Evolutionary conservation across 768 basidiomycete species (phyloP), one percentile per base, ranked within the genome.

Genomic region (Hysterangium stoloniferum): DNA sequence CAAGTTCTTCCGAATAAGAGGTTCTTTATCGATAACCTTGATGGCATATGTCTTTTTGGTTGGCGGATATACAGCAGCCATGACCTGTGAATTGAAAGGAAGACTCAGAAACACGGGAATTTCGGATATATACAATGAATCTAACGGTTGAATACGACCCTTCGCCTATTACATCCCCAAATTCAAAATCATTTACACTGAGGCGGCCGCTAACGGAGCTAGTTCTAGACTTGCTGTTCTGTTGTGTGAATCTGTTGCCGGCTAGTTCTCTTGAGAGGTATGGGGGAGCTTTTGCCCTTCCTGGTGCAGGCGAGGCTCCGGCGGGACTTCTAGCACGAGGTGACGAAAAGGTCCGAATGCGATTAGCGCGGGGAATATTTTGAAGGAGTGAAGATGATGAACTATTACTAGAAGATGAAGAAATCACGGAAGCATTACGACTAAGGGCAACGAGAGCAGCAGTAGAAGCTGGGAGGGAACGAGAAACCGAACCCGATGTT

Each of bases 1-100:
- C 64, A 88, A 88, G 61, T 86, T 80, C 60, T 87, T 83, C 62
- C 82, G 77, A 50, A 80, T 76, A 44, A 94, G 73, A 61, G 91
- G 86, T 33, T 74, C 78, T 71, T 94, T 94, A 67, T 90, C 86
- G 45, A 92, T 72, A 13, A 87, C 77, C 66, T 90, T 89, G 60
- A 88, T 74, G 3, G 87, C 86, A 60, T 85, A 88, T 41, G 76
- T 68, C 52, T 82, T 76, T 17, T 79, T 74, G 13, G 80, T 81
- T 34, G 70, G 63, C 31, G 71, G 63, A 52, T 80, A 71, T 33
- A 70, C 74, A 38, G 73, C 82, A 27, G 70, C 69, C 64, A 76
- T 74, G 31, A 82, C 84, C 85, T 84, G 58, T 44, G 52, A 58
- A 40, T 45, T 47, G 47, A 35, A 35, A 51, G 25, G 52, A 47